A percentile compares a stretch with the other conserved stretches of the same genome.
Conservation (phyloP, 441 rosid species). For the Gossypium armourianum region DNA sequence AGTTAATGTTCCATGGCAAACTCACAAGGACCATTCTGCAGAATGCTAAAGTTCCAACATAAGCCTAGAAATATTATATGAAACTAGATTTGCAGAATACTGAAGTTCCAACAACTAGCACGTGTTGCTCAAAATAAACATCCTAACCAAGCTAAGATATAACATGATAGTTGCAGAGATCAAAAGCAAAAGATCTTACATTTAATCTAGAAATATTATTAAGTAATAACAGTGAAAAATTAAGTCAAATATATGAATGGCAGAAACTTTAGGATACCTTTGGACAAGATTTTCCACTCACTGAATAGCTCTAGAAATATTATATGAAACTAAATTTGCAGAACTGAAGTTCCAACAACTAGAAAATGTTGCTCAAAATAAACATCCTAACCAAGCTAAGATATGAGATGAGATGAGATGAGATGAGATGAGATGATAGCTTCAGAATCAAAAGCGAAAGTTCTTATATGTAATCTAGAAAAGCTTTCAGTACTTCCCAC, state of each 20-base stretch:
- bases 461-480: neutral
- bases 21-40: neutral
- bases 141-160: neutral
- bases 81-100: neutral
- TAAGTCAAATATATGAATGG: neutral
- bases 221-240: neutral
- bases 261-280: conserved; percentile 31
- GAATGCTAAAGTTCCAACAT: neutral
- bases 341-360: neutral
- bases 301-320: too few species aligned
- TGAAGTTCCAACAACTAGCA: neutral
- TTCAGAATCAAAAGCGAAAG: neutral
- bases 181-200: neutral
- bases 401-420: neutral
- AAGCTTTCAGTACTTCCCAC: neutral
- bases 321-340: neutral
- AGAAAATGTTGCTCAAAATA: neutral
- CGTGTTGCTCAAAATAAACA: neutral
- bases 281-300: conserved; percentile 37
- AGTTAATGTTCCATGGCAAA: neutral
- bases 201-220: neutral
- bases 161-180: neutral
- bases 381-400: neutral
- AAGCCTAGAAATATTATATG: neutral
- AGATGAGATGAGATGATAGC: neutral